A percentile compares a stretch with the other conserved stretches of the same genome.
phyloP scores from a whole-genome alignment of 257 asterid species.

The Gardenia jasminoides region DNA sequence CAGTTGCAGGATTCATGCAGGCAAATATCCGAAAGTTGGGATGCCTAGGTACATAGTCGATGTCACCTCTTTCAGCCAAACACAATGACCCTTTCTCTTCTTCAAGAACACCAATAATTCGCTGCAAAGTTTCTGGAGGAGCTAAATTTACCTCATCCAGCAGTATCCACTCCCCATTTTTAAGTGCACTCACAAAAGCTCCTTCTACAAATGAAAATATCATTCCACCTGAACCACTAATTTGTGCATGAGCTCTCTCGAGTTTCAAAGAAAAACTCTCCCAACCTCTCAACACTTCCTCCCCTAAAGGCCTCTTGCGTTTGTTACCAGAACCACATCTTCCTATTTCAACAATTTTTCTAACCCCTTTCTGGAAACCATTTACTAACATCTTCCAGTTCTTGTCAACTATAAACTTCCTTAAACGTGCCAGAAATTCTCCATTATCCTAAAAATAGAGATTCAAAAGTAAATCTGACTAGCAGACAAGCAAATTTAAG shows the following conservation, averaged over 20 bases:
- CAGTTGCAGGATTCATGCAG: slow-evolving; percentile 99
- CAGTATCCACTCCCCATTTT: slow-evolving; percentile 91
- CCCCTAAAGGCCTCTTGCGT: slow-evolving; percentile 72
- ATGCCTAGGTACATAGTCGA: slow-evolving; percentile 61
- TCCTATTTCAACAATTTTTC: slow-evolving; percentile 44
- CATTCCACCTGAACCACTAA: slow-evolving; percentile 74
- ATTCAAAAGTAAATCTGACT: slow-evolving; percentile 4
- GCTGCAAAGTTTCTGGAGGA: slow-evolving; percentile 95
- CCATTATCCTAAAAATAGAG: slow-evolving; percentile 55
- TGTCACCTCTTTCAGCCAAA: slow-evolving; percentile 93
- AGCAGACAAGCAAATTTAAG: background rate
- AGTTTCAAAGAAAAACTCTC: slow-evolving; percentile 55
- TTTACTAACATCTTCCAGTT: slow-evolving; percentile 72
- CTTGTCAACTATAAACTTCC: slow-evolving; percentile 43
- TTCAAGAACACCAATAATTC: slow-evolving; percentile 86
- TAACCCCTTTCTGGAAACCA: slow-evolving; percentile 54
- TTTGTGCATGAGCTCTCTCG: slow-evolving; percentile 62
- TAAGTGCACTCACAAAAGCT: slow-evolving; percentile 77
- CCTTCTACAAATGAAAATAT: slow-evolving; percentile 97
- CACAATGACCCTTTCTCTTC: slow-evolving; percentile 83
- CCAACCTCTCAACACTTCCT: slow-evolving; percentile 53
- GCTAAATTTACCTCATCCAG: slow-evolving; percentile 98
- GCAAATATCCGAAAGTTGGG: slow-evolving; percentile 82
- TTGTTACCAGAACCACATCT: slow-evolving; percentile 54
- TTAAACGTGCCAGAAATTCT: slow-evolving; percentile 36